These are phyloP conservation scores for Fraxinus americana DNA, from an alignment of 257 asterid genomes.

Conservation along the genomic window DNA sequence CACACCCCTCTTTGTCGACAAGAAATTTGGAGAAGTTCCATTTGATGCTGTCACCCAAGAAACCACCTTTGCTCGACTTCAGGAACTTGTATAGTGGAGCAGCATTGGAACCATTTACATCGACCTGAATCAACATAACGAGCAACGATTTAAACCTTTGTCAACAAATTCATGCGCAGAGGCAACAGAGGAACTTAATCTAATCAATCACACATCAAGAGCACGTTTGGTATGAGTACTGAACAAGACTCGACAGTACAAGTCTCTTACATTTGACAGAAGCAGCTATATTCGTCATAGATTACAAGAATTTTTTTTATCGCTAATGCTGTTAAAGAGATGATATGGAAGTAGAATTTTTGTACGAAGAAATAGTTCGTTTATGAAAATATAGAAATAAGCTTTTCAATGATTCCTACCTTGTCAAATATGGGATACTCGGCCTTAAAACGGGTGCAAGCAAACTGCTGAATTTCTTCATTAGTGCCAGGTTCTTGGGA, in stretches of 20 bases:
- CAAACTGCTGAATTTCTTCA: conserved; percentile 23
- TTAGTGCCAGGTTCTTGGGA: conserved; percentile 24
- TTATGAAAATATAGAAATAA: background rate
- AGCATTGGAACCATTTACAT: conserved; percentile 20
- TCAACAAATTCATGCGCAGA: background rate
- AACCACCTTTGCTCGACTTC: conserved; percentile 24
- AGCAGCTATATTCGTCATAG: background rate
- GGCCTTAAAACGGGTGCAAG: conserved; percentile 21
- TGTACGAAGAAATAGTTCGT: background rate
- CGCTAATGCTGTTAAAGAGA: background rate
- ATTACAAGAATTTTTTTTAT: background rate
- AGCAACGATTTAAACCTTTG: background rate
- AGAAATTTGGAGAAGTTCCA: conserved; percentile 26
- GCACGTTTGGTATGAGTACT: background rate
- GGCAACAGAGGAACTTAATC: background rate
- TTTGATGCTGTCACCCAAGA: conserved; percentile 13
- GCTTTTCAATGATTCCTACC: conserved; percentile 11
- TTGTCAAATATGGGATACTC: conserved; percentile 21
- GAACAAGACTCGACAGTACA: background rate
- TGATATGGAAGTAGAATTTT: background rate
- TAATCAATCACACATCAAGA: background rate
- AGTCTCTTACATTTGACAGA: background rate
- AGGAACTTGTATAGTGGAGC: conserved; percentile 22
- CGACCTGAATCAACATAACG: conserved; percentile 3
- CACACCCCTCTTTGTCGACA: conserved; percentile 16